A percentile compares a stretch with the other conserved stretches of the same genome.
Evolutionary conservation across 2,329 filamentous ascomycete species (phyloP).

Genomic region (Botrytis sinoallii): DNA sequence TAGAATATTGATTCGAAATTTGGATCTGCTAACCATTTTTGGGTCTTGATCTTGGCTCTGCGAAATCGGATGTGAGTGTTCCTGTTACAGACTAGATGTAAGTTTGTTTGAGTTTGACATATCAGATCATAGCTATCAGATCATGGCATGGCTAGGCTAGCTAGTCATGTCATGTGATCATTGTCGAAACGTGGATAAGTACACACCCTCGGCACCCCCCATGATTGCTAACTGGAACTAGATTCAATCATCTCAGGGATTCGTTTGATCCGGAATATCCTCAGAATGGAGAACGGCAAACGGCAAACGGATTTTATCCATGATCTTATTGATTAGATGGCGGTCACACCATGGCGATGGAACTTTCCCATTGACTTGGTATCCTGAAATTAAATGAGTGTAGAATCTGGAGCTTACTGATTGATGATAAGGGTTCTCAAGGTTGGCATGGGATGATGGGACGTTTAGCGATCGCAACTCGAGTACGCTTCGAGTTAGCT

Average conservation of each 20-base stretch:
- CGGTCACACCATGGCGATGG: neutral
- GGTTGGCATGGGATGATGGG: neutral
- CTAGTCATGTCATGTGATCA: neutral
- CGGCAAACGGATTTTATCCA: neutral
- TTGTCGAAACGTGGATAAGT: neutral
- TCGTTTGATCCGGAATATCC: neutral
- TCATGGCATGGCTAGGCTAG: neutral
- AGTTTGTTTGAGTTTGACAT: no score
- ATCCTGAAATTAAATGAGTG: neutral
- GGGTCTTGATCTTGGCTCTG: neutral
- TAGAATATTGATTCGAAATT: neutral
- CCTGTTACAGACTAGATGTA: no score
- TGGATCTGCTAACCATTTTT: neutral
- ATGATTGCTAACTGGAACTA: neutral
- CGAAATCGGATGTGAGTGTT: neutral
- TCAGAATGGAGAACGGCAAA: neutral
- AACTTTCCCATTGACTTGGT: neutral
- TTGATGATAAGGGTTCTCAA: neutral
- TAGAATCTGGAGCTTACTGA: neutral
- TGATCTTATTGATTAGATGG: neutral
- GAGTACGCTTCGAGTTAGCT: neutral
- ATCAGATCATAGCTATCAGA: no score
- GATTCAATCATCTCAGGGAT: neutral
- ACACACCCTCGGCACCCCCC: neutral
- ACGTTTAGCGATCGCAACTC: neutral